Evolutionary conservation across 2,329 filamentous ascomycete species (phyloP).

Genomic region (Coniella vitis): DNA sequence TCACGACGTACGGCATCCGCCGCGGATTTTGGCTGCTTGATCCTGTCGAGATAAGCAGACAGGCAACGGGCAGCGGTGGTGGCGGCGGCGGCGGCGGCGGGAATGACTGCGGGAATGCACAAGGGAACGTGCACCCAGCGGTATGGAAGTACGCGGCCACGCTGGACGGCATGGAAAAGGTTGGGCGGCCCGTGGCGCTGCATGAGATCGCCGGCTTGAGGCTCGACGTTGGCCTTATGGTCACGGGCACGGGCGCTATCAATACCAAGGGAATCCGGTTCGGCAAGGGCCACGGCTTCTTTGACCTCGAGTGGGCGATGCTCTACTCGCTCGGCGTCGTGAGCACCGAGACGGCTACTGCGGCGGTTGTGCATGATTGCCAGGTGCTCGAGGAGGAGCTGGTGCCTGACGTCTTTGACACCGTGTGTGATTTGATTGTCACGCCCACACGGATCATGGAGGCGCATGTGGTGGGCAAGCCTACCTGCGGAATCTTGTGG

Average conservation of each 20-base stretch:
- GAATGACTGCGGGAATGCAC: too few relatives aligned
- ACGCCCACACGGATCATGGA: conserved; percentile 28
- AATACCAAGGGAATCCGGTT: conserved; percentile 31
- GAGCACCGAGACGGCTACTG: conserved; percentile 20
- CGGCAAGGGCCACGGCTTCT: conserved; percentile 33
- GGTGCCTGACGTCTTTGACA: conserved; percentile 29
- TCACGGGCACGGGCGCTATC: conserved; percentile 33
- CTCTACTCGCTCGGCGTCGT: conserved; percentile 28
- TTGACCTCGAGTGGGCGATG: conserved; percentile 37
- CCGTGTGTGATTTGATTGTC: conserved; percentile 33
- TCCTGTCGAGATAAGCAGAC: conserved; percentile 23
- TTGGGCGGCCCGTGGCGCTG: conserved; percentile 29
- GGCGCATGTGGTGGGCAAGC: conserved; percentile 25
- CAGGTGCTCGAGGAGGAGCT: conserved; percentile 32
- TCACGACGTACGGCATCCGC: conserved; percentile 34
- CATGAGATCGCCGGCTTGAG: conserved; percentile 26
- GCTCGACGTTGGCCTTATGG: conserved; percentile 28
- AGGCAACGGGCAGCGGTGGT: background rate
- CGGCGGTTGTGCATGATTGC: conserved; percentile 33
- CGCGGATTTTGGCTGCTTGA: conserved; percentile 35
- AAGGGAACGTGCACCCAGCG: conserved; percentile 6
- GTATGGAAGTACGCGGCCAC: conserved; percentile 28
- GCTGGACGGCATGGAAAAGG: conserved; percentile 37
- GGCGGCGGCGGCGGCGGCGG: too few relatives aligned
- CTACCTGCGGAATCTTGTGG: conserved; percentile 31